Conservation (phyloP, 2,329 filamentous ascomycete genomes). For the Paramyrothecium sp. region DNA sequence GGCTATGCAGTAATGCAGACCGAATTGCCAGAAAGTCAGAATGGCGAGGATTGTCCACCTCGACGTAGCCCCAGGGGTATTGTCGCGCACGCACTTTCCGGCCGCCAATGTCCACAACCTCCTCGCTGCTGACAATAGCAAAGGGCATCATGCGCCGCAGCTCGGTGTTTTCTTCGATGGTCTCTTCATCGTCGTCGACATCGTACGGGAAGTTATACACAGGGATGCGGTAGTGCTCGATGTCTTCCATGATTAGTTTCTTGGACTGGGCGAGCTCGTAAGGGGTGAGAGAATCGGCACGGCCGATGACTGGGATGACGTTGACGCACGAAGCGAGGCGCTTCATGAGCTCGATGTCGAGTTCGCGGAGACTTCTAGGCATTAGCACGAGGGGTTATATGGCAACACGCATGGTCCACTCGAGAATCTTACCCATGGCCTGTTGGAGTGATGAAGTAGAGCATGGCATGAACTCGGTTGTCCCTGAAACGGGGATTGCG, state of each 20-base stretch:
- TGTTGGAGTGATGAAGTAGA: constrained; percentile 99
- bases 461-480: constrained; percentile 95
- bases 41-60: constrained; percentile 98
- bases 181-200: constrained; percentile 98
- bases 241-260: constrained; percentile 99
- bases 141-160: constrained; percentile 97
- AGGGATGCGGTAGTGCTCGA: constrained; percentile 98
- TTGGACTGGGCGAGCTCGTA: constrained; percentile 97
- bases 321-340: constrained; percentile 97
- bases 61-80: constrained; percentile 98
- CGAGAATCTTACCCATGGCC: constrained; percentile 70
- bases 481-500: constrained; percentile 99
- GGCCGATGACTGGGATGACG: constrained; percentile 97
- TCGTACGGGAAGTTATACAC: constrained; percentile 99
- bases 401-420: background rate
- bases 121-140: constrained; percentile 96
- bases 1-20: constrained; percentile 94
- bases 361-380: constrained; percentile 77
- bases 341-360: constrained; percentile 99
- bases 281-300: constrained; percentile 95
- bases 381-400: background rate
- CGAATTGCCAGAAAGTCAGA: constrained; percentile 98
- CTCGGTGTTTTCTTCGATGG: constrained; percentile 98
- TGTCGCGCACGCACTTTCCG: constrained; percentile 91
- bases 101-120: constrained; percentile 89